Evolutionary conservation across 768 basidiomycete species (phyloP).

Genomic region (Neoboletus brunneissimus): DNA sequence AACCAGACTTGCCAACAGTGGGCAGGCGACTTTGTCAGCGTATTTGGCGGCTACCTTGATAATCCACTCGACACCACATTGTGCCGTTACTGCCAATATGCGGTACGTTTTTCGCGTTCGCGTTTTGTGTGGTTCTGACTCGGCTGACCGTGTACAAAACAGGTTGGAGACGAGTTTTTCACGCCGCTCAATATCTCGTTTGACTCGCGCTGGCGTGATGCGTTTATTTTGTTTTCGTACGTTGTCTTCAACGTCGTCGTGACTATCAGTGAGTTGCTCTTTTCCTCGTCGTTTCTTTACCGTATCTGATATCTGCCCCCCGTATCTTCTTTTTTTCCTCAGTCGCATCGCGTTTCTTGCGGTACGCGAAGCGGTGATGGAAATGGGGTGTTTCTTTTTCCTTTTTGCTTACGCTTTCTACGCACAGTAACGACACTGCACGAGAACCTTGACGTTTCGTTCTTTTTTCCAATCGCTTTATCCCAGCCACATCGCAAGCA

Average conservation of each 20-base stretch:
- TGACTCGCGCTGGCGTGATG: conserved; percentile 63
- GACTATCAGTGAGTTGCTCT: conserved; percentile 44
- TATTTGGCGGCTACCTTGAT: conserved; percentile 71
- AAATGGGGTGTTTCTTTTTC: not conserved
- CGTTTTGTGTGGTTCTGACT: not conserved
- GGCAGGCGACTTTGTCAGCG: conserved; percentile 62
- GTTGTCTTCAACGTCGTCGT: conserved; percentile 69
- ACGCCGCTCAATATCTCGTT: conserved; percentile 64
- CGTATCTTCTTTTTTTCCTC: not conserved
- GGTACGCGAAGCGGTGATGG: conserved; percentile 59
- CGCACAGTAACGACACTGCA: not conserved
- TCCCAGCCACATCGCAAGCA: not conserved
- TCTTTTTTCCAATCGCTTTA: not conserved
- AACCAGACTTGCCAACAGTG: conserved; percentile 72
- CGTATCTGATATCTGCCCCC: not conserved
- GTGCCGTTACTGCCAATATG: conserved; percentile 76
- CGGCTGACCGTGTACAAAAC: not conserved
- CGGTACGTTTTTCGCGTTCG: conserved; percentile 24
- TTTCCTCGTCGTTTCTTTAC: not conserved
- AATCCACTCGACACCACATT: conserved; percentile 55
- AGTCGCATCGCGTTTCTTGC: conserved; percentile 69
- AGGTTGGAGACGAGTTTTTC: conserved; percentile 70
- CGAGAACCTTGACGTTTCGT: not conserved
- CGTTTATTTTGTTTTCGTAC: conserved; percentile 62
- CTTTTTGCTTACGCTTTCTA: not conserved